Evolutionary conservation across 768 basidiomycete genomes (phyloP).

Genomic region (Russula dissimulans): DNA sequence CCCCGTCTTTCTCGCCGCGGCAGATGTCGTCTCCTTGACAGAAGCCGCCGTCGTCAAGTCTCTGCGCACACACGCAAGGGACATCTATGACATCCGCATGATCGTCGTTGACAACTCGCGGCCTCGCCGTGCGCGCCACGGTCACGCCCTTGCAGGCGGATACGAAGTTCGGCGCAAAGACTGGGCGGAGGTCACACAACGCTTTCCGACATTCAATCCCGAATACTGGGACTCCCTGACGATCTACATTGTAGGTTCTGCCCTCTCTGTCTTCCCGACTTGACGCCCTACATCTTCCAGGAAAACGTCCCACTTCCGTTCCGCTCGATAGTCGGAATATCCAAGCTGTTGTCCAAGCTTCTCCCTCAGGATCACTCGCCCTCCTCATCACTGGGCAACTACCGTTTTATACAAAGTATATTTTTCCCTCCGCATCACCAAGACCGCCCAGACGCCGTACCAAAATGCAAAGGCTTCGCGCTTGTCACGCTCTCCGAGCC

Average conservation of each 20-base stretch:
- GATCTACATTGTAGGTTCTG: slow-evolving; percentile 54
- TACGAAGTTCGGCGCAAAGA: slow-evolving; percentile 59
- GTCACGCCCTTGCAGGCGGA: slow-evolving; percentile 32
- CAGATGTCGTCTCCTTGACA: slow-evolving; percentile 19
- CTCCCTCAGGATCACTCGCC: neutral
- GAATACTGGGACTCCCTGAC: slow-evolving; percentile 56
- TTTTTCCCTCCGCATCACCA: slow-evolving; percentile 53
- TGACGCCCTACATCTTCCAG: slow-evolving; percentile 22
- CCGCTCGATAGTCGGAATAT: slow-evolving; percentile 42
- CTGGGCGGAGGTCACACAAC: slow-evolving; percentile 27
- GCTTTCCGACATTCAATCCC: slow-evolving; percentile 26
- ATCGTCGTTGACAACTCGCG: slow-evolving; percentile 34
- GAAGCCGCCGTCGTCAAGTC: slow-evolving; percentile 50
- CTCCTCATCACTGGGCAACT: neutral
- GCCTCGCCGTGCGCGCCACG: neutral
- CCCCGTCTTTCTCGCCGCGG: slow-evolving; percentile 19
- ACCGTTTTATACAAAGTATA: slow-evolving; percentile 40
- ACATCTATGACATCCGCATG: slow-evolving; percentile 53
- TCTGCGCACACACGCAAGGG: slow-evolving; percentile 40
- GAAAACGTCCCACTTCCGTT: slow-evolving; percentile 58
- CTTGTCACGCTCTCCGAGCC: slow-evolving; percentile 45
- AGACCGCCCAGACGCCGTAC: slow-evolving; percentile 44
- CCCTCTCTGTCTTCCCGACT: neutral
- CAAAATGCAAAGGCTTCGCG: slow-evolving; percentile 68
- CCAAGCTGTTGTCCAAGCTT: slow-evolving; percentile 29